A percentile compares a stretch with the other conserved stretches of the same genome.
phyloP scores from a whole-genome alignment of 129 eudicot species.

The Lonicera japonica region DNA sequence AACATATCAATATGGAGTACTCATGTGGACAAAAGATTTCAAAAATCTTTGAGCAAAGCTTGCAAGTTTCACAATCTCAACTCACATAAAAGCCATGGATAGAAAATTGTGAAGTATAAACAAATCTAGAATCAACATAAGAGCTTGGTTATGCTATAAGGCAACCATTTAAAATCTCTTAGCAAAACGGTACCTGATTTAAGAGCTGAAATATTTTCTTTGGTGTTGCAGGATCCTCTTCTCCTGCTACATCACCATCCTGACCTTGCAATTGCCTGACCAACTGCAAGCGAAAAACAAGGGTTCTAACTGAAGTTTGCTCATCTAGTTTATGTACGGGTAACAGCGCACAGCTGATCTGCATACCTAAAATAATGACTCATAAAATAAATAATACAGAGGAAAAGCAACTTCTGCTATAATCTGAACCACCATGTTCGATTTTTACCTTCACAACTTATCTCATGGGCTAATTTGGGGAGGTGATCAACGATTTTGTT shows the following conservation, averaged over 20 bases:
- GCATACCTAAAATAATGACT: conserved; percentile 1
- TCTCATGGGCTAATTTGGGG: too few relatives aligned
- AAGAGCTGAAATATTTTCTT: conserved; percentile 82
- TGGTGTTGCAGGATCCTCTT: conserved; percentile 87
- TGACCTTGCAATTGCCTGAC: conserved; percentile 70
- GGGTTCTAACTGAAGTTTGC: background rate
- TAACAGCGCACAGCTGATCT: conserved; percentile 4
- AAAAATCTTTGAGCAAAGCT: background rate
- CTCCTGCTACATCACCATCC: conserved; percentile 89
- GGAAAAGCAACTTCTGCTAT: too few relatives aligned
- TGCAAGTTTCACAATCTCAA: background rate
- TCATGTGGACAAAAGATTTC: background rate
- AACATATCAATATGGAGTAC: background rate
- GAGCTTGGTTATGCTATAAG: conserved; percentile 2
- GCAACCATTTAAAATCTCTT: background rate
- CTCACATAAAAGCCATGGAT: background rate
- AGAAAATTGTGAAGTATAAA: background rate
- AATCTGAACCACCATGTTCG: too few relatives aligned
- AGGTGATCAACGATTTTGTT: too few relatives aligned
- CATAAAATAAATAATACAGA: too few relatives aligned
- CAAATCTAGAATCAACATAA: background rate
- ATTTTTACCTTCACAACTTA: too few relatives aligned
- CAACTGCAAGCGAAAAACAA: conserved; percentile 40
- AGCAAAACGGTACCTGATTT: conserved; percentile 51
- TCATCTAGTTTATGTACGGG: conserved; percentile 3